Conservation (phyloP, 116 monocot genomes). For the Posidonia oceanica region DNA sequence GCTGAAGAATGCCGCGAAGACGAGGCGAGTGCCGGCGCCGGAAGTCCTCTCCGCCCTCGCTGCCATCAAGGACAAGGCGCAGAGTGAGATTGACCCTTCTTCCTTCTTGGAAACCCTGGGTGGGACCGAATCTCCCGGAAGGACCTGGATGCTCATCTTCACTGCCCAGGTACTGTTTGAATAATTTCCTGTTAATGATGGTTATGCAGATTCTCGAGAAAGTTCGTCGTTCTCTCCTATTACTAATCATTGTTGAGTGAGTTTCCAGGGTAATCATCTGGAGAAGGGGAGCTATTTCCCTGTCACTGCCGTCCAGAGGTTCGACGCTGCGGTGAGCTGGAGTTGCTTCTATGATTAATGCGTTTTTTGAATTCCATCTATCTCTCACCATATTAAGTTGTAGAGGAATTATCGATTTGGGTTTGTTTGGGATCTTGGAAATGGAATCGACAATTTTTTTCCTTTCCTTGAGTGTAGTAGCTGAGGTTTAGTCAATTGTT, state of each 20-base stretch:
- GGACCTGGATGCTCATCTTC: conserved; percentile 96
- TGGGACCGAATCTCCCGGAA: conserved; percentile 66
- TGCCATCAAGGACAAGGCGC: conserved; percentile 41
- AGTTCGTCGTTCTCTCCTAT: background rate
- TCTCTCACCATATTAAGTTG: too few species aligned
- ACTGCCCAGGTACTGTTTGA: conserved; percentile 49
- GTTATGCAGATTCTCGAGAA: too few species aligned
- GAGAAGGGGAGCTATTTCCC: conserved; percentile 85
- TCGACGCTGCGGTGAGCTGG: conserved; percentile 70
- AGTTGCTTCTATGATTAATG: background rate
- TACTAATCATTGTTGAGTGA: background rate
- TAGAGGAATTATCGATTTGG: too few species aligned
- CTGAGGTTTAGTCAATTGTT: too few species aligned
- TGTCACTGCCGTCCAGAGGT: conserved; percentile 69
- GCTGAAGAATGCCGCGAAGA: conserved; percentile 72
- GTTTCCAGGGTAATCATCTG: conserved; percentile 5
- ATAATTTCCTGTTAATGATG: background rate
- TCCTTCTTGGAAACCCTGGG: conserved; percentile 72
- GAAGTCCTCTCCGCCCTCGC: conserved; percentile 62
- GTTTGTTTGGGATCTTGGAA: too few species aligned
- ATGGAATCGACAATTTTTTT: too few species aligned
- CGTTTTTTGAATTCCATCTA: background rate
- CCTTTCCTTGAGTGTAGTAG: too few species aligned
- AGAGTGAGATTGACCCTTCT: conserved; percentile 28
- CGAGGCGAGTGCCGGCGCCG: conserved; percentile 39